Evolutionary conservation across 202 grass and related monocot species (phyloP).

Genomic region (Alloteropsis angusta): DNA sequence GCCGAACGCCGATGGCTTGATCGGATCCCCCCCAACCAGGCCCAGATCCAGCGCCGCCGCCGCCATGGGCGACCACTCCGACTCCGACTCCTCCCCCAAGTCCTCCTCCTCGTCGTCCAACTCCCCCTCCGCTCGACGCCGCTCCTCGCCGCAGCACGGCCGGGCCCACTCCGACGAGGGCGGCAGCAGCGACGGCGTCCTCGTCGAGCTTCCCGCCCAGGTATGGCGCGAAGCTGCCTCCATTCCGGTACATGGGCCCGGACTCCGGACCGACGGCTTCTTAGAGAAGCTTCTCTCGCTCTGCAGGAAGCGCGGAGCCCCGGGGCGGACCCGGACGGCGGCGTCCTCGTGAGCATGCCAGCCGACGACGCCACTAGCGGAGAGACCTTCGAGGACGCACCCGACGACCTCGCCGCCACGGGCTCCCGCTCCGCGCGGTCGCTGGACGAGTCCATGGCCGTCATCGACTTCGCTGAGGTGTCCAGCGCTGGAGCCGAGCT

Average conservation of each 20-base stretch:
- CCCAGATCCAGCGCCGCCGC: slow-evolving; percentile 27
- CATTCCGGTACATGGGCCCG: not conserved
- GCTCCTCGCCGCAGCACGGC: slow-evolving; percentile 18
- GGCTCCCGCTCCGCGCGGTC: slow-evolving; percentile 31
- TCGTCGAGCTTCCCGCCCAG: slow-evolving; percentile 89
- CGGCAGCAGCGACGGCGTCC: slow-evolving; percentile 92
- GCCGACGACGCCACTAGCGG: slow-evolving; percentile 51
- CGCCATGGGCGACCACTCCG: slow-evolving; percentile 63
- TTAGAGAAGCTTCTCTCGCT: slow-evolving; percentile 20
- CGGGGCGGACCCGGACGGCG: slow-evolving; percentile 51
- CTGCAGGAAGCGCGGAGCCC: slow-evolving; percentile 53
- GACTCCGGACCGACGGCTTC: not conserved
- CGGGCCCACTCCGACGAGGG: slow-evolving; percentile 71
- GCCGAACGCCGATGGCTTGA: slow-evolving; percentile 37
- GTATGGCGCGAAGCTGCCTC: slow-evolving; percentile 16
- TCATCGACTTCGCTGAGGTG: slow-evolving; percentile 69
- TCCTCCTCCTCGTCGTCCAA: slow-evolving; percentile 33
- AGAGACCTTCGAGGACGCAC: slow-evolving; percentile 90
- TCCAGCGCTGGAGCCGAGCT: slow-evolving; percentile 45
- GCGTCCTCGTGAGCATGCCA: slow-evolving; percentile 71
- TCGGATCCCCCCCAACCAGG: slow-evolving; percentile 25
- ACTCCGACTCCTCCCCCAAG: slow-evolving; percentile 76
- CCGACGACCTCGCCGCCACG: slow-evolving; percentile 41
- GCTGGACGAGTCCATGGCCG: slow-evolving; percentile 71
- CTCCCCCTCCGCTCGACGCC: slow-evolving; percentile 16